Percentiles rank a stretch among this genome's conserved stretches.
Conservation (phyloP, 768 basidiomycete genomes). For the Rhodocollybia butyracea region DNA sequence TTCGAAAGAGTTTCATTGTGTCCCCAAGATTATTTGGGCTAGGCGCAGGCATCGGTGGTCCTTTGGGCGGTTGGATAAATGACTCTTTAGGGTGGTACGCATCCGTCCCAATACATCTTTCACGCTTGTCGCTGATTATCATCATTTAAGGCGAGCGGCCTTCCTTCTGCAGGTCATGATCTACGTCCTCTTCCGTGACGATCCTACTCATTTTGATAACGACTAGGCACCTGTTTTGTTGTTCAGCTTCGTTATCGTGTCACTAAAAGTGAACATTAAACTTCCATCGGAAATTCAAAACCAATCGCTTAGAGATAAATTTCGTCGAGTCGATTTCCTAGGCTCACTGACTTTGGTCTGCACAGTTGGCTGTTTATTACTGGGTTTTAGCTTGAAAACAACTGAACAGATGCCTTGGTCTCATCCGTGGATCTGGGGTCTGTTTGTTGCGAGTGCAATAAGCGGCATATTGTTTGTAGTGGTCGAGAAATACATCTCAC, state of each 20-base stretch:
- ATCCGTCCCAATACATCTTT: not conserved
- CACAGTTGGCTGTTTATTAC: conserved; percentile 64
- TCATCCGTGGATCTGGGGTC: conserved; percentile 65
- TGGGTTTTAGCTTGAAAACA: conserved; percentile 75
- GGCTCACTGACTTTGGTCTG: conserved; percentile 80
- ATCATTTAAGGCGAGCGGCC: conserved; percentile 65
- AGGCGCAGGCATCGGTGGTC: conserved; percentile 79
- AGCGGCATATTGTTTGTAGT: conserved; percentile 61
- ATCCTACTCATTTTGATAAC: not conserved
- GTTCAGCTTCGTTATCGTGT: conserved; percentile 68
- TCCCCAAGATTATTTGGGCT: conserved; percentile 70
- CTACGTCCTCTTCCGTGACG: not conserved
- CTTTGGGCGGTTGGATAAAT: conserved; percentile 81
- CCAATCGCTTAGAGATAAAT: conserved; percentile 57
- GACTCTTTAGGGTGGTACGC: conserved; percentile 83
- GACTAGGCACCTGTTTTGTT: conserved; percentile 74
- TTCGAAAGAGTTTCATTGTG: conserved; percentile 9
- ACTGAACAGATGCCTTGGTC: conserved; percentile 78
- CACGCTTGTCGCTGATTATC: conserved; percentile 4
- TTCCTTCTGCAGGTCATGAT: conserved; percentile 75
- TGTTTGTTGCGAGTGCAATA: conserved; percentile 56
- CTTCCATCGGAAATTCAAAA: conserved; percentile 65
- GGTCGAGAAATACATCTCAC: conserved; percentile 76
- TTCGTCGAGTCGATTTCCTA: conserved; percentile 79
- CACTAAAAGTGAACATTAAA: conserved; percentile 73